Evolutionary conservation across 2,329 filamentous ascomycete species (phyloP), one percentile per base, ranked within the genome.

Genomic region (Falciphora oryzae): DNA sequence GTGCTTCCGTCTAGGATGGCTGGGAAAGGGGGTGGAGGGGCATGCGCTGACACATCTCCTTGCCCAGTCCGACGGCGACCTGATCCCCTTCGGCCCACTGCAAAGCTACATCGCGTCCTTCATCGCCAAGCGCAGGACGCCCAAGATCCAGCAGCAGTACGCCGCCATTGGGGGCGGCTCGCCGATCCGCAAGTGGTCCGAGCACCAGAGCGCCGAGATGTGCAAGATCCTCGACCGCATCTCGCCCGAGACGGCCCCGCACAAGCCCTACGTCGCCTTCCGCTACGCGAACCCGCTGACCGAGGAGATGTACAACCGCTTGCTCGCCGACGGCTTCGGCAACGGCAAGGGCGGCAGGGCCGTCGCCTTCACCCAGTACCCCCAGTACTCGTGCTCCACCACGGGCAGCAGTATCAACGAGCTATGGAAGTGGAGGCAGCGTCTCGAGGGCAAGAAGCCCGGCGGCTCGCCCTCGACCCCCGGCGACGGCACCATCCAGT

Each of bases 251-350:
- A 97, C 93, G 1, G 95, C 95, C 4, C 95, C 95, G 7, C 95
- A 99, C 75, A 97, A 95, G 76, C 95, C 95, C 11, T 99, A 99
- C 73, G 93, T 98, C 60, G 94, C 95, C 18, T 99, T 99, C 76
- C 90, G 95, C 67, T 99, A 99, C 73, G 94, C 96, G 18, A 84
- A 93, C 67, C 95, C 95, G 1, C 78, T 99, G 73, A 99, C 95
- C 2, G 95, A 98, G 78, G 88, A 96, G 70, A 97, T 93, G 87
- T 98, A 99, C 75, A 83, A 85, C 64, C 85, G 86, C 71, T 77
- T 99, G 68, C 79, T 99, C 29, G 87, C 87, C 10, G 95, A 99
- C 74, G 95, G 95, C 0, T 97, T 98, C 73, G 94, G 93, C 14
- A 86, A 88, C 63, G 93, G 94, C 5, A 92, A 87, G 66, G 93